Evolutionary conservation across 1,139 yeast species (phyloP).

Genomic region (Geotrichum reessii): DNA sequence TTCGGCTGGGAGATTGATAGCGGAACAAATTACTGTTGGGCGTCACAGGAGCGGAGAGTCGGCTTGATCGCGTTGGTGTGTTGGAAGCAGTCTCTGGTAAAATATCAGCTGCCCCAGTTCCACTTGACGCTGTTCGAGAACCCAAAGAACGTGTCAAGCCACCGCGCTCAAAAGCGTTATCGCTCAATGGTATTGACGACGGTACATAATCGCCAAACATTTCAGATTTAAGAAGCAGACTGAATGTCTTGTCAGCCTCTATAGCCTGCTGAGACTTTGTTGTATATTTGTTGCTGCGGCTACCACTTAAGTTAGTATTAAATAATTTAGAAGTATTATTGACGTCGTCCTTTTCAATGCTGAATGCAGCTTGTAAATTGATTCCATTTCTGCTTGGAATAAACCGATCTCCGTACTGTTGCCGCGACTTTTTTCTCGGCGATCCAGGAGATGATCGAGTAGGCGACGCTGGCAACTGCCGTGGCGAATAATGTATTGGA

Average conservation of each 20-base stretch:
- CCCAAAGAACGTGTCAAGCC: conserved; percentile 16
- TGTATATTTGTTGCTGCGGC: conserved; percentile 63
- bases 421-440: conserved; percentile 17
- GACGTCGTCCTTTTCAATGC: conserved; percentile 50
- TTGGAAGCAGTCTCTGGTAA: too few relatives aligned
- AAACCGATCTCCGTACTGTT: conserved; percentile 59
- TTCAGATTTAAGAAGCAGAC: conserved; percentile 81
- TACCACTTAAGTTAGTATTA: conserved; percentile 38
- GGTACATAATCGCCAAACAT: conserved; percentile 84
- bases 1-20: conserved; percentile 28
- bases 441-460: conserved; percentile 19
- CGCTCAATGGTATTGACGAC: conserved; percentile 25
- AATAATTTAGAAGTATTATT: conserved; percentile 26
- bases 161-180: conserved; percentile 36
- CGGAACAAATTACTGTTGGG: conserved; percentile 35
- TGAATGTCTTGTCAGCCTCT: conserved; percentile 83
- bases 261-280: too few relatives aligned
- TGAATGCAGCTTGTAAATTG: conserved; percentile 82
- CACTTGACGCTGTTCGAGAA: background rate
- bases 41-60: conserved; percentile 39
- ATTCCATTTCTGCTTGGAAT: conserved; percentile 83
- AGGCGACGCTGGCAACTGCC: conserved; percentile 18
- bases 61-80: conserved; percentile 30
- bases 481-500: conserved; percentile 12
- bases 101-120: too few relatives aligned